Evolutionary conservation across 2,329 filamentous ascomycete species (phyloP), one percentile per base, ranked within the genome.

Genomic region (Thielaviopsis euricoi): DNA sequence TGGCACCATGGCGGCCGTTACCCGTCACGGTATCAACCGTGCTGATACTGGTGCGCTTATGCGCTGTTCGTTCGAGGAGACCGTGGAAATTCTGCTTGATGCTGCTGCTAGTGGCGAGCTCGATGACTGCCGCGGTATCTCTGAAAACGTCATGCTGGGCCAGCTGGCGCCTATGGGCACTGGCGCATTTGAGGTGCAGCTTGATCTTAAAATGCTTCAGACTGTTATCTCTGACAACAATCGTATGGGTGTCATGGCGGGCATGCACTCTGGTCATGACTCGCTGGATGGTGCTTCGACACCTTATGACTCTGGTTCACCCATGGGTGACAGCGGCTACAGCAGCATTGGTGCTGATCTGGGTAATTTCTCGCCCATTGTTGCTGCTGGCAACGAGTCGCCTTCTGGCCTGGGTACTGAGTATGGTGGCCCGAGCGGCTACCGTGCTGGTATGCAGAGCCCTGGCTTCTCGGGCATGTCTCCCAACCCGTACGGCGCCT

Each of bases 31-130:
- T 73, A 98, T 98, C 75, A 98, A 98, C 75, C 84, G 93, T 66
- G 89, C 91, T 25, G 93, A 98, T 68, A 98, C 94, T 62, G 93
- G 93, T 76, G 94, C 93, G 10, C 78, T 98, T 66, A 98, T 98
- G 93, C 86, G 93, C 70, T 98, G 94, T 77, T 98, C 93, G 1
- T 98, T 98, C 73, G 93, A 98, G 73, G 94, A 98, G 71, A 98
- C 93, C 0, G 93, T 98, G 48, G 94, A 98, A 69, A 98, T 98
- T 76, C 76, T 98, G 56, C 82, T 98, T 21, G 93, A 98, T 68
- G 94, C 93, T 61, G 93, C 93, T 23, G 89, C 89, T 17, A 88
- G 88, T 55, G 93, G 93, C 68, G 93, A 98, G 71, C 79, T 98
- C 33, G 93, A 98, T 67, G 93, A 98, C 71, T 98, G 94, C 74